A percentile compares a stretch with the other conserved stretches of the same genome.
These are phyloP conservation scores for Typha latifolia DNA, from an alignment of 176 grass and related monocot species.

Conservation along the genomic window DNA sequence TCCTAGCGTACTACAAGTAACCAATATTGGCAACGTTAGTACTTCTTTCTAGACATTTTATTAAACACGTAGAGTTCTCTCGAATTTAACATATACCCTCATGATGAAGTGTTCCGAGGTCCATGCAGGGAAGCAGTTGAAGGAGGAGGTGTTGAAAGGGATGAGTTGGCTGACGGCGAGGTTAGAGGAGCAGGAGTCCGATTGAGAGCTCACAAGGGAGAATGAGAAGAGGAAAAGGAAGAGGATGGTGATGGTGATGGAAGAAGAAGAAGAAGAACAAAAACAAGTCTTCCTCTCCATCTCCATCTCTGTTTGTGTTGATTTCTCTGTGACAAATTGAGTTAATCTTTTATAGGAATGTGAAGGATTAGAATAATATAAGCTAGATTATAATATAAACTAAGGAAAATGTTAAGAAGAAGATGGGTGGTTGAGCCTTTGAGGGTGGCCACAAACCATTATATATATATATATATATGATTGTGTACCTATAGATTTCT, in stretches of 20 bases:
- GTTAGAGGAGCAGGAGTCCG: constrained; percentile 35
- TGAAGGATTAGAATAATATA: too few species aligned
- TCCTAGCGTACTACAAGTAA: constrained; percentile 31
- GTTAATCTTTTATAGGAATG: too few species aligned
- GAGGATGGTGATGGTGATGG: not conserved
- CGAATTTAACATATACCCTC: constrained; percentile 18
- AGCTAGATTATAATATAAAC: too few species aligned
- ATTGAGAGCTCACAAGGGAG: constrained; percentile 4
- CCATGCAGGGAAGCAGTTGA: constrained; percentile 56
- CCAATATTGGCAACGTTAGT: not conserved
- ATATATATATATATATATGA: too few species aligned
- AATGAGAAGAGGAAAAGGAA: not conserved
- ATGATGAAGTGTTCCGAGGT: constrained; percentile 42
- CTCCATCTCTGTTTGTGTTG: not conserved
- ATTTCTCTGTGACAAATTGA: too few species aligned
- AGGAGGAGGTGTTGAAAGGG: constrained; percentile 46
- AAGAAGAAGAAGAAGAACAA: not conserved
- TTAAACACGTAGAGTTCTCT: not conserved
- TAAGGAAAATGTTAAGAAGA: too few species aligned
- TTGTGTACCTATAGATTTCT: too few species aligned
- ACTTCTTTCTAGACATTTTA: not conserved
- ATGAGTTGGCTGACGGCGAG: constrained; percentile 34
- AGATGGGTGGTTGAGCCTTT: too few species aligned
- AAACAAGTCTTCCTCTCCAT: not conserved
- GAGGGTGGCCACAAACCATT: too few species aligned